These are phyloP conservation scores for Xylaria sp. DNA, from an alignment of 2,329 filamentous ascomycete genomes.

Conservation along the genomic window DNA sequence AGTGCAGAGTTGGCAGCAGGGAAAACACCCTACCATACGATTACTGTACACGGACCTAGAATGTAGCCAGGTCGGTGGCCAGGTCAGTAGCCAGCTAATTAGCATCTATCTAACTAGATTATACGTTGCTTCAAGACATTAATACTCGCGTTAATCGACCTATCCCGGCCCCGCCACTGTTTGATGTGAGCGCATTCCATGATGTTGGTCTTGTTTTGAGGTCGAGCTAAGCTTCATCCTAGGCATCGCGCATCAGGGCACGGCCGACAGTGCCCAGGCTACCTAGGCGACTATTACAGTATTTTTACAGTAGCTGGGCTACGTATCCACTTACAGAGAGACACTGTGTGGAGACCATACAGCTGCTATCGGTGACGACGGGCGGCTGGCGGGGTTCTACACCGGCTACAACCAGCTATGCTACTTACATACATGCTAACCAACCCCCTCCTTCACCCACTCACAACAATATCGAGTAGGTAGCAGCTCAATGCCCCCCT, in stretches of 20 bases:
- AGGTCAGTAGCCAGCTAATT: conserved; percentile 5
- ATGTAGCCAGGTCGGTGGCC: conserved; percentile 6
- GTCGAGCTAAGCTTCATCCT: not conserved
- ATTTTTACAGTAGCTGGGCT: not conserved
- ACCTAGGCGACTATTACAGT: not conserved
- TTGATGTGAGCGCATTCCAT: not conserved
- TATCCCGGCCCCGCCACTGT: not conserved
- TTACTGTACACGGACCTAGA: conserved; percentile 17
- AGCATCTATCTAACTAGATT: not conserved
- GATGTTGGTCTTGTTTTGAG: not conserved
- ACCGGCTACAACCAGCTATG: too few species aligned
- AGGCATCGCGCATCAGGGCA: not conserved
- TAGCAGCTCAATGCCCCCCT: not conserved
- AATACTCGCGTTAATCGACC: not conserved
- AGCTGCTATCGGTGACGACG: not conserved
- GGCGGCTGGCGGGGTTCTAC: not conserved
- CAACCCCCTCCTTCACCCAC: not conserved
- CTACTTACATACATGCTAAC: not conserved
- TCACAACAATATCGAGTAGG: conserved; percentile 4
- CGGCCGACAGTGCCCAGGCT: not conserved
- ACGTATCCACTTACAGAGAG: not conserved
- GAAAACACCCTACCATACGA: conserved; percentile 4
- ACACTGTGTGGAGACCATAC: not conserved
- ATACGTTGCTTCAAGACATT: conserved; percentile 5
- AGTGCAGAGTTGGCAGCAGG: not conserved